Evolutionary conservation across 768 basidiomycete species (phyloP), one percentile per base, ranked within the genome.

Genomic region (Suillus cothurnatus): DNA sequence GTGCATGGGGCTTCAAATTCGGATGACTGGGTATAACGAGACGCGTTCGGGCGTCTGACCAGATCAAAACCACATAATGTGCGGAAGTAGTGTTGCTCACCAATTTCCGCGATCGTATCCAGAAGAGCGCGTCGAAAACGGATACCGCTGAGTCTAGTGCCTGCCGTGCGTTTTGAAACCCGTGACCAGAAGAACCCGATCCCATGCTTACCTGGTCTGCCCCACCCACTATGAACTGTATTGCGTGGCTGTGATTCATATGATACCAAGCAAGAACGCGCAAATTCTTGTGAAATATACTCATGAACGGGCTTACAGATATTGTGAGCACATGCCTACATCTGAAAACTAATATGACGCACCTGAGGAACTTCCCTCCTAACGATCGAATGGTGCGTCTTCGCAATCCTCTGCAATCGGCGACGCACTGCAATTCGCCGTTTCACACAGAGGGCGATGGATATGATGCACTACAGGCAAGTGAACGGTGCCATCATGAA

Each of bases 21-120:
- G 92, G 93, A 61, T 91, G 86, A 43, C 85, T 84, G 34, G 92
- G 92, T 66, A 94, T 90, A 47, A 93, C 84, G 57, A 84, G 74
- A 68, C 88, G 91, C 34, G 91, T 89, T 55, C 90, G 82, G 12
- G 78, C 78, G 74, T 94, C 92, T 93, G 57, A 39, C 26, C 38
- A 58, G 6, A 58, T 26, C 70, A 23, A 43, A 31, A 39, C 9
- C 4, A 39, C 26, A 28, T 39, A 38, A 34, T 32, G 28, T 32
- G 57, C n/a, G 12, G 38, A 50, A 45, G 34, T 45, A n/a, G 12
- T 52, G 41, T 45, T 36, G 75, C 88, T 66, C 55, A 91, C 92
- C 92, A 53, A 93, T 88, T 47, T 82, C 81, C 34, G 83, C 81
- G 61, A 93, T 85, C 12, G 90, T 93, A 66, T 90, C 86, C 12